Evolutionary conservation across 2,329 filamentous ascomycete species (phyloP).

Genomic region (Ceratocystis smalleyi): DNA sequence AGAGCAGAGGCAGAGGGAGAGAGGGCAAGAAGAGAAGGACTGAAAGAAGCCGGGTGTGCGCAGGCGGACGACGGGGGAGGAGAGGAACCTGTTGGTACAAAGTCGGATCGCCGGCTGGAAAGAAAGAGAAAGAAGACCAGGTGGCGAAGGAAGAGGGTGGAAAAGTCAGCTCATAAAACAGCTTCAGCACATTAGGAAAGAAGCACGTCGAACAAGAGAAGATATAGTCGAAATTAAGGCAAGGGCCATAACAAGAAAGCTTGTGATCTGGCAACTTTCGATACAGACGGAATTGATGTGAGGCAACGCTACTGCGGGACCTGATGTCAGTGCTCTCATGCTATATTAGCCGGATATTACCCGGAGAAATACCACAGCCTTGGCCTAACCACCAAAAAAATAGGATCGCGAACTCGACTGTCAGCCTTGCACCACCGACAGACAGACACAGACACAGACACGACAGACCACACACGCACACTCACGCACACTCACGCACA

Average conservation of each 20-base stretch:
- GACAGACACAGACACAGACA: too few species aligned
- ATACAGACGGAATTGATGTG: neutral
- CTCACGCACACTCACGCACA: too few species aligned
- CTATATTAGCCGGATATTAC: neutral
- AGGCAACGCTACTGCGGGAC: neutral
- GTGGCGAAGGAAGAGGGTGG: neutral
- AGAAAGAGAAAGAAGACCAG: neutral
- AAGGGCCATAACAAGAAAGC: neutral
- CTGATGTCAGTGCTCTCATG: neutral
- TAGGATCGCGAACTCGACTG: neutral
- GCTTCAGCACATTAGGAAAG: neutral
- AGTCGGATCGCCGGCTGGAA: too few species aligned
- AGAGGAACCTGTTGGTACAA: too few species aligned
- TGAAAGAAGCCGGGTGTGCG: neutral
- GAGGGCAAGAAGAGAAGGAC: neutral
- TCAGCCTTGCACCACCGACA: neutral
- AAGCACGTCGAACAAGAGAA: neutral
- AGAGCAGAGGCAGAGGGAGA: neutral
- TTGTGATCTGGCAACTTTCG: conserved; percentile 12
- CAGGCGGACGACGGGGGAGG: neutral
- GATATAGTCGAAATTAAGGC: neutral
- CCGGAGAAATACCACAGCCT: neutral
- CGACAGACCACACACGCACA: too few species aligned
- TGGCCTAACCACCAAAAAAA: neutral
- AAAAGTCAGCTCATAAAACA: neutral